phyloP scores from a whole-genome alignment of 2,329 filamentous ascomycete genomes.

The Scedosporium dehoogii region DNA sequence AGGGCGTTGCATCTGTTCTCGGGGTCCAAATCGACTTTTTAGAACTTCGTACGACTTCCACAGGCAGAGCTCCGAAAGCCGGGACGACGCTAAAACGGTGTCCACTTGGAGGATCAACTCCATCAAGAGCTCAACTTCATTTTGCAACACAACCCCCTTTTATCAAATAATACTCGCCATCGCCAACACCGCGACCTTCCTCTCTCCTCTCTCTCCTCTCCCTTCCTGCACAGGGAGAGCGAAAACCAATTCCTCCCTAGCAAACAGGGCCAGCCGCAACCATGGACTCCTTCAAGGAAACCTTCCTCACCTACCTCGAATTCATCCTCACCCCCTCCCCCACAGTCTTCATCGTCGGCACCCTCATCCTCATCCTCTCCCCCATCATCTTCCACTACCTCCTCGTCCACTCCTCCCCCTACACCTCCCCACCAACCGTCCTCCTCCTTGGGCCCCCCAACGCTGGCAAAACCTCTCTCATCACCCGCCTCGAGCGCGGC shows the following conservation, averaged over 20 bases:
- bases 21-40: background rate
- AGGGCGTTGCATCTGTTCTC: background rate
- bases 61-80: conserved; percentile 2
- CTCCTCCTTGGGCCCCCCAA: conserved; percentile 73
- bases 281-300: conserved; percentile 23
- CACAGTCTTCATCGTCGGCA: conserved; percentile 55
- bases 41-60: background rate
- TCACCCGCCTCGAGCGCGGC: conserved; percentile 56
- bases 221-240: background rate
- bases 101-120: background rate
- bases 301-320: conserved; percentile 33
- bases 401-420: conserved; percentile 58
- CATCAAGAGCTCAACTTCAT: too few species aligned
- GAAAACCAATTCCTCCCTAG: background rate
- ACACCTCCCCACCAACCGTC: conserved; percentile 63
- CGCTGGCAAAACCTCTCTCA: conserved; percentile 77
- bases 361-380: conserved; percentile 59
- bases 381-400: conserved; percentile 70
- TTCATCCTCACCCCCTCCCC: conserved; percentile 49
- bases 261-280: background rate
- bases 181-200: background rate
- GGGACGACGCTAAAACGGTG: background rate
- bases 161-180: background rate
- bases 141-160: background rate
- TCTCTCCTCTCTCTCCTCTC: background rate